Evolutionary conservation across 352 stramenopile species (phyloP).

Genomic region (Peronospora belbahrii): DNA sequence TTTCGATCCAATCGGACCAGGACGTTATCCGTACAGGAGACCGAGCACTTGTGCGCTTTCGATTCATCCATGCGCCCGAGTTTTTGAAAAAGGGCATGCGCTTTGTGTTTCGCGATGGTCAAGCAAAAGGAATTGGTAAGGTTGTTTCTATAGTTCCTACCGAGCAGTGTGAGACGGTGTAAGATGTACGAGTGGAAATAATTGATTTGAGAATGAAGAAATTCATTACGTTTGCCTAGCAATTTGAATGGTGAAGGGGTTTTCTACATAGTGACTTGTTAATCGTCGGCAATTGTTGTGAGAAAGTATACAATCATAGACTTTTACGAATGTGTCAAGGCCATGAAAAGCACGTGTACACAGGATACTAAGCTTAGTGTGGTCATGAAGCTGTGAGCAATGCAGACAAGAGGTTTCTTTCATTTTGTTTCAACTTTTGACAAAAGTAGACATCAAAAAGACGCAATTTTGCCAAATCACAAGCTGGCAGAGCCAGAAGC

Average conservation of each 20-base stretch:
- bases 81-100: constrained; percentile 94
- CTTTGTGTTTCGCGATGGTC: constrained; percentile 97
- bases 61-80: constrained; percentile 89
- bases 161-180: constrained; percentile 24
- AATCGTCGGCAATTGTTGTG: neutral
- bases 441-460: too few species aligned
- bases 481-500: too few species aligned
- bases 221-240: neutral
- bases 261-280: neutral
- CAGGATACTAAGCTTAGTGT: too few species aligned
- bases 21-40: constrained; percentile 88
- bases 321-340: too few species aligned
- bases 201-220: neutral
- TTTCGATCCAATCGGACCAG: constrained; percentile 75
- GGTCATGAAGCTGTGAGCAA: too few species aligned
- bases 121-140: constrained; percentile 95
- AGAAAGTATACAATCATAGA: too few species aligned
- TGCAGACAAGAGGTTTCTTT: too few species aligned
- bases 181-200: constrained; percentile 1
- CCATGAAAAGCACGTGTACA: neutral
- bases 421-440: too few species aligned
- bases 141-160: constrained; percentile 65
- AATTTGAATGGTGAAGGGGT: neutral
- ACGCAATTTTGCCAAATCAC: too few species aligned
- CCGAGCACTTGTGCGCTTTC: constrained; percentile 83